Evolutionary conservation across 2,329 filamentous ascomycete genomes (phyloP).

Genomic region (Cladosporium austrohemisphaericum): DNA sequence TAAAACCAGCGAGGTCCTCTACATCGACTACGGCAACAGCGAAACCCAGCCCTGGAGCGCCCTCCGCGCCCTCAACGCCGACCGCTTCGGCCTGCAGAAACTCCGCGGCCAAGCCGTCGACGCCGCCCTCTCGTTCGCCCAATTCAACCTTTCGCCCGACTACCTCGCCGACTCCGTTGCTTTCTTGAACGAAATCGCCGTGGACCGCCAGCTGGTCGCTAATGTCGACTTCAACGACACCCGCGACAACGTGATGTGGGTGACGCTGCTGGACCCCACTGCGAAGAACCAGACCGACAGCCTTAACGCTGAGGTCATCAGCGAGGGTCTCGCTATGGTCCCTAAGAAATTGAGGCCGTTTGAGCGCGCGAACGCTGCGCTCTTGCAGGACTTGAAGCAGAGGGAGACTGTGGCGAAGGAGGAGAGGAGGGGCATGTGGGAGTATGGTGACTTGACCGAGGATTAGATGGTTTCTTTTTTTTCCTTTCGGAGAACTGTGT

Average conservation of each 20-base stretch:
- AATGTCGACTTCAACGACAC: constrained; percentile 80
- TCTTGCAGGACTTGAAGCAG: constrained; percentile 68
- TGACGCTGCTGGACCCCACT: constrained; percentile 82
- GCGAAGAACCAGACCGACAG: constrained; percentile 54
- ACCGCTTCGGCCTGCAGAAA: constrained; percentile 75
- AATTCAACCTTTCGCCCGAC: constrained; percentile 72
- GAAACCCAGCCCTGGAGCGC: constrained; percentile 82
- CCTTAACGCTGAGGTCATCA: constrained; percentile 82
- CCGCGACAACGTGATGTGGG: constrained; percentile 72
- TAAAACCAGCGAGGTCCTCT: constrained; percentile 85
- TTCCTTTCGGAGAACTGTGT: too few relatives aligned
- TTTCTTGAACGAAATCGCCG: constrained; percentile 71
- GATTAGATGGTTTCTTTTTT: too few relatives aligned
- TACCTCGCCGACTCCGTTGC: constrained; percentile 78
- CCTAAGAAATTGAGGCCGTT: constrained; percentile 86
- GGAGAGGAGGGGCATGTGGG: constrained; percentile 85
- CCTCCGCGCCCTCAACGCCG: constrained; percentile 74
- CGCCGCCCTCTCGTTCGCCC: constrained; percentile 80
- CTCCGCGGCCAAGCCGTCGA: constrained; percentile 85
- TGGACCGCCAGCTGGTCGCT: constrained; percentile 71
- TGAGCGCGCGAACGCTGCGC: constrained; percentile 73
- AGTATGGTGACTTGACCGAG: constrained; percentile 95
- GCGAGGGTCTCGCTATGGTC: constrained; percentile 83
- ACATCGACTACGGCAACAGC: constrained; percentile 94
- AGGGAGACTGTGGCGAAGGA: constrained; percentile 76